A percentile compares a stretch with the other conserved stretches of the same genome.
Evolutionary conservation across 176 grass and related monocot species (phyloP).

Genomic region (Puya raimondii): DNA sequence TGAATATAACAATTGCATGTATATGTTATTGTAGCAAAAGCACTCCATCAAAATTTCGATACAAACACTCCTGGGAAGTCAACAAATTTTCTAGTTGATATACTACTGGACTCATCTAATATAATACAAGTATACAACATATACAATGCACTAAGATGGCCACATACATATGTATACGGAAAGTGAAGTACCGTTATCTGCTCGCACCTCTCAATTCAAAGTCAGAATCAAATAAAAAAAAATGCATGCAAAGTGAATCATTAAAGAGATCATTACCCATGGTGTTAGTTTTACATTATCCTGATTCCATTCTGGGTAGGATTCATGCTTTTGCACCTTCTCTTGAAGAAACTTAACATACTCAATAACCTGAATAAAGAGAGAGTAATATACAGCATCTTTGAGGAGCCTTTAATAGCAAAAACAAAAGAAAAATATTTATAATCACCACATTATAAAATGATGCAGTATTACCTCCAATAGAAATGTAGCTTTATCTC

Average conservation of each 20-base stretch:
- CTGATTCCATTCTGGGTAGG: conserved; percentile 37
- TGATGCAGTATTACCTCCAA: conserved; percentile 29
- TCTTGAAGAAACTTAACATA: conserved; percentile 69
- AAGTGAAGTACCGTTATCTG: background rate
- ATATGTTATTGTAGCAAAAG: no score
- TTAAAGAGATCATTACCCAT: conserved; percentile 38
- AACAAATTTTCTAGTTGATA: no score
- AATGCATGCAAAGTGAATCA: no score
- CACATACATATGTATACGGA: background rate
- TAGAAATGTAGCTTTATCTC: conserved; percentile 52
- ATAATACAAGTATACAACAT: no score
- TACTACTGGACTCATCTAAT: no score
- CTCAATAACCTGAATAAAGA: conserved; percentile 41
- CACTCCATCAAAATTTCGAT: no score
- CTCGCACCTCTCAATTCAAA: no score
- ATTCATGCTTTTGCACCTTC: conserved; percentile 46
- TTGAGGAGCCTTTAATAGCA: background rate
- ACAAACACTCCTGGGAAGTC: no score
- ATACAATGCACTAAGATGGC: no score
- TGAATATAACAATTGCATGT: no score
- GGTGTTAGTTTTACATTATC: conserved; percentile 46
- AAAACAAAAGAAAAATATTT: background rate
- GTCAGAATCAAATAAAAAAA: no score
- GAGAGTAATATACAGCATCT: background rate
- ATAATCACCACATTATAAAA: background rate